phyloP scores from a whole-genome alignment of 108 stramenopile species.

The Cyclotella cryptica region DNA sequence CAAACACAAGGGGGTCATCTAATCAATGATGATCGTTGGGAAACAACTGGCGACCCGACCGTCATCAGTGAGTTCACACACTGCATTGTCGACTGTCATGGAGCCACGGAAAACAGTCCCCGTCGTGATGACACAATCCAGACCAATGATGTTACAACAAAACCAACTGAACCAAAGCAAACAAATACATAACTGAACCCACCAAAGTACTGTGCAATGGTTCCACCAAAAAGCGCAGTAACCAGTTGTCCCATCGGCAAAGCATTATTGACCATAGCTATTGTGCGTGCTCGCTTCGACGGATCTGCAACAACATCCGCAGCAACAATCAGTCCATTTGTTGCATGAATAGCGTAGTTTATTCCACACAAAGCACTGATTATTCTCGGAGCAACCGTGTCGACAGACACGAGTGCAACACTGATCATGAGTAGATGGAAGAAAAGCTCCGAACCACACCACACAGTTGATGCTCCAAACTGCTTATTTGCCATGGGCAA shows the following conservation, averaged over 20 bases:
- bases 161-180: constrained; percentile 23
- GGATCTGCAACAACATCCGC: constrained; percentile 23
- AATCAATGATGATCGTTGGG: too few species aligned
- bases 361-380: constrained; percentile 33
- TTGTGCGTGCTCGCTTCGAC: constrained; percentile 22
- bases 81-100: background rate
- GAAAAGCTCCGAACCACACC: constrained; percentile 27
- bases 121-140: constrained; percentile 10
- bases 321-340: constrained; percentile 22
- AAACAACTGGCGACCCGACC: too few species aligned
- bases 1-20: too few species aligned
- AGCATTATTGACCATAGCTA: constrained; percentile 30
- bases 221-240: constrained; percentile 24
- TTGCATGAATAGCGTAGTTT: constrained; percentile 39
- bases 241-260: constrained; percentile 26
- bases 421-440: constrained; percentile 25
- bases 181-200: constrained; percentile 22
- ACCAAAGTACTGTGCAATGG: constrained; percentile 29
- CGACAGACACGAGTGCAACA: constrained; percentile 4
- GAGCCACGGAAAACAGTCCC: background rate
- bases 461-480: constrained; percentile 18
- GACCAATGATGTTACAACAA: constrained; percentile 12
- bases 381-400: background rate
- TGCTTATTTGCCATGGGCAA: constrained; percentile 10
- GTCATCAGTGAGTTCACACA: too few species aligned